Evolutionary conservation across 805 yeast species (phyloP).

Genomic region (Dipodascopsis tothii): DNA sequence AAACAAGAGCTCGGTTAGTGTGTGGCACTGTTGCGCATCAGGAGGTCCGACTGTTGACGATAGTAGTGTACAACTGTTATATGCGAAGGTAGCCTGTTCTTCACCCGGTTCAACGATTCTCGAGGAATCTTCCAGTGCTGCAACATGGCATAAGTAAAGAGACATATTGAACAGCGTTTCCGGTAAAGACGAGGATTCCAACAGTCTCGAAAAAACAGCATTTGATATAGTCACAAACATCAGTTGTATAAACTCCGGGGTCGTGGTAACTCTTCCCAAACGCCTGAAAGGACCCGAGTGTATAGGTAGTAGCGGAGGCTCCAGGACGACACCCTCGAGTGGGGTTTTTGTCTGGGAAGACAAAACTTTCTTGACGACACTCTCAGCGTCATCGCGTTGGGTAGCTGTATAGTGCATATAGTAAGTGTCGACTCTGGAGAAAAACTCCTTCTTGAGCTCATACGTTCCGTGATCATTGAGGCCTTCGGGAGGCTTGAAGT

Average conservation of each 20-base stretch:
- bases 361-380: conserved; percentile 46
- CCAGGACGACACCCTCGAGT: conserved; percentile 46
- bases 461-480: conserved; percentile 56
- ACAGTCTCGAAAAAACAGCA: conserved; percentile 6
- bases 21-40: conserved; percentile 7
- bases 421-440: conserved; percentile 64
- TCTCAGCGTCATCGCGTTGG: conserved; percentile 76
- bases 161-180: conserved; percentile 55
- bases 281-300: conserved; percentile 29
- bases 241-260: conserved; percentile 23
- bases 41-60: conserved; percentile 4
- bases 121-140: conserved; percentile 39
- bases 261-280: conserved; percentile 24
- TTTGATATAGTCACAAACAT: conserved; percentile 14
- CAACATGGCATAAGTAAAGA: conserved; percentile 64
- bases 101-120: conserved; percentile 16
- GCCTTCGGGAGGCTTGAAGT: conserved; percentile 54
- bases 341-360: conserved; percentile 37
- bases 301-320: conserved; percentile 41
- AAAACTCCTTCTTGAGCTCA: conserved; percentile 51
- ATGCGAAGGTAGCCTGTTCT: conserved; percentile 10
- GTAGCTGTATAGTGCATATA: conserved; percentile 71
- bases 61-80: conserved; percentile 7
- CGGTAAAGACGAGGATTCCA: conserved; percentile 29
- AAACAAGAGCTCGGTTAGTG: conserved; percentile 16